Conservation (phyloP, 106 monocot species). For the Iris macrosiphon region DNA sequence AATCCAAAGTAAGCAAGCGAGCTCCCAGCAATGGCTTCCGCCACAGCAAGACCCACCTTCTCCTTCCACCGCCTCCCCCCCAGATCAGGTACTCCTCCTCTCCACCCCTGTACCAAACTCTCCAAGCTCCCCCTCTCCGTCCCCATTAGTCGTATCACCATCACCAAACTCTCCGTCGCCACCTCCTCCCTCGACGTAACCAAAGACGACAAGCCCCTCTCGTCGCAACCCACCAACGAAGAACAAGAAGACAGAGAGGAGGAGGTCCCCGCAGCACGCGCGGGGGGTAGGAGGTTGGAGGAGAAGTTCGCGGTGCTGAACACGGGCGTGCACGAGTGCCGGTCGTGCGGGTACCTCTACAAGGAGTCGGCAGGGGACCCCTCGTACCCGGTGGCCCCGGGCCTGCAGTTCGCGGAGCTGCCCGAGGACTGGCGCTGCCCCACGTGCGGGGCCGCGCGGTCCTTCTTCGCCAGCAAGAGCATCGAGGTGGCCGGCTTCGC, state of each 20-base stretch:
- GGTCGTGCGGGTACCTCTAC: conserved; percentile 81
- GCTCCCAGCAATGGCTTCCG: conserved; percentile 10
- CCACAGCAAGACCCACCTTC: conserved; percentile 16
- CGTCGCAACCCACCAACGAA: not conserved
- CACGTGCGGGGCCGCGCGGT: conserved; percentile 81
- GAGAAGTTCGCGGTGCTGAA: conserved; percentile 85
- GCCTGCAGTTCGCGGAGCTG: conserved; percentile 57
- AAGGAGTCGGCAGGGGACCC: conserved; percentile 68
- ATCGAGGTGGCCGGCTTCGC: conserved; percentile 93
- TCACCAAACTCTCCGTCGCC: not conserved
- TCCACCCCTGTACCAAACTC: conserved; percentile 3
- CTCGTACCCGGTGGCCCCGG: conserved; percentile 79
- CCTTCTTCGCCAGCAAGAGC: conserved; percentile 88
- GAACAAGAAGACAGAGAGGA: not conserved
- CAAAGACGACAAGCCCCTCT: conserved; percentile 60
- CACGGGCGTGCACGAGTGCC: conserved; percentile 82
- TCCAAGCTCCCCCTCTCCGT: not conserved
- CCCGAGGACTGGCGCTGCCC: conserved; percentile 95
- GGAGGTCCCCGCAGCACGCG: not conserved
- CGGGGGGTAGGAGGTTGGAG: conserved; percentile 29
- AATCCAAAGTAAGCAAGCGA: not conserved
- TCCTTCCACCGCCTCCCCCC: conserved; percentile 13
- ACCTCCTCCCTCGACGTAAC: conserved; percentile 57
- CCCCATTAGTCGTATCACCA: not conserved
- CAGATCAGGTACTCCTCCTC: conserved; percentile 2